Conservation (phyloP, 176 grass and related monocot genomes). For the Cenchrus americanus region DNA sequence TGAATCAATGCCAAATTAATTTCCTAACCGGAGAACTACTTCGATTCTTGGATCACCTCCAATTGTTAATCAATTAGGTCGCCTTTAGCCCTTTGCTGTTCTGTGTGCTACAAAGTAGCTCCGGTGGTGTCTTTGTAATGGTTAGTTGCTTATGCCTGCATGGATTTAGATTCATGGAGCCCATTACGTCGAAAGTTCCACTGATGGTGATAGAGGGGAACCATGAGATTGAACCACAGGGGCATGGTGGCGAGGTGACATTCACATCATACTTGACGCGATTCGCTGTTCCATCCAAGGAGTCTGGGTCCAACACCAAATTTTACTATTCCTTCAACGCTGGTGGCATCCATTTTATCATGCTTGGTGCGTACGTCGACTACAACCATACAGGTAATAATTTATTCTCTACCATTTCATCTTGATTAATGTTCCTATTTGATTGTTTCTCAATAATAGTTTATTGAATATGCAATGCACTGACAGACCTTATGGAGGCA, state of each 20-base stretch:
- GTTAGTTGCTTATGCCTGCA: not conserved
- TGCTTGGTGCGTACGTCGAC: conserved; percentile 87
- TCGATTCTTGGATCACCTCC: not conserved
- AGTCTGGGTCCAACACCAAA: conserved; percentile 67
- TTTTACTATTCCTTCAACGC: conserved; percentile 95
- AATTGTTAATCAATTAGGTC: not conserved
- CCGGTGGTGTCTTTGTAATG: not conserved
- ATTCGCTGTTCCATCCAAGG: conserved; percentile 77
- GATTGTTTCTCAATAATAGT: not conserved
- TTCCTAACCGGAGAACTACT: not conserved
- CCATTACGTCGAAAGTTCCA: conserved; percentile 62
- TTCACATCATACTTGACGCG: conserved; percentile 82
- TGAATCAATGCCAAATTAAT: not conserved
- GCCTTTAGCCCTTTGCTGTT: not conserved
- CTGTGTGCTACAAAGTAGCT: not conserved
- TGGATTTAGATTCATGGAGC: conserved; percentile 80
- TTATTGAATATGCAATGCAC: not conserved
- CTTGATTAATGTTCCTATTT: not conserved
- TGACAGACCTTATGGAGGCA: not conserved
- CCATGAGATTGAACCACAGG: conserved; percentile 93
- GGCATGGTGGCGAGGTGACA: conserved; percentile 59
- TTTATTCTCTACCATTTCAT: not conserved
- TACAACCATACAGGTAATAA: conserved; percentile 70
- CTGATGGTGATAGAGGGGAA: conserved; percentile 96
- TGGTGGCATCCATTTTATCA: conserved; percentile 86